phyloP scores from a whole-genome alignment of 805 yeast genomes.

The Cyberlindnera meyerae region DNA sequence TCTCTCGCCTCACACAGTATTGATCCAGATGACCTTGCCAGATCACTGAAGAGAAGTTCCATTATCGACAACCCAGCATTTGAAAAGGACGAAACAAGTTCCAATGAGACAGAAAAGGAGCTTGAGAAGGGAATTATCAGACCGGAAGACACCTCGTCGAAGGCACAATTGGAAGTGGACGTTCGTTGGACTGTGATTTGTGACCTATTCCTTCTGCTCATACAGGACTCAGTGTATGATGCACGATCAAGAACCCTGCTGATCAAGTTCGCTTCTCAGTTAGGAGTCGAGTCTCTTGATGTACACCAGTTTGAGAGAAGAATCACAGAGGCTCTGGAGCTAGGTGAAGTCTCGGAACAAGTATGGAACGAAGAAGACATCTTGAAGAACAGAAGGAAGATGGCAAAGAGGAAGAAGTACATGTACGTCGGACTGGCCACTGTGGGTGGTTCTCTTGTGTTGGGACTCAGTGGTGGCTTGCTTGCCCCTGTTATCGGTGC shows the following conservation, averaged over 20 bases:
- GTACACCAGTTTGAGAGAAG: constrained; percentile 85
- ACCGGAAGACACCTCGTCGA: constrained; percentile 22
- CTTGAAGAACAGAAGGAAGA: constrained; percentile 66
- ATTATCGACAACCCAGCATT: constrained; percentile 48
- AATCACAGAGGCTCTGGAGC: constrained; percentile 83
- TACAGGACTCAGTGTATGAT: constrained; percentile 85
- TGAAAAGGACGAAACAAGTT: constrained; percentile 7
- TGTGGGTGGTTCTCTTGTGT: constrained; percentile 88
- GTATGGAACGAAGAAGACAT: constrained; percentile 69
- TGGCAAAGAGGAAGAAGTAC: constrained; percentile 58
- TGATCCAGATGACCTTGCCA: constrained; percentile 63
- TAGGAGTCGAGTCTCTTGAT: constrained; percentile 61
- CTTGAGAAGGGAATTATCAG: constrained; percentile 3
- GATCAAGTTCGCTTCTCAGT: constrained; percentile 55
- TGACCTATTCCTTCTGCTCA: constrained; percentile 74
- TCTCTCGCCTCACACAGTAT: constrained; percentile 81
- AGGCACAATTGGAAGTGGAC: constrained; percentile 54
- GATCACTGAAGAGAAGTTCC: constrained; percentile 49
- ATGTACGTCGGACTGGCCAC: constrained; percentile 94
- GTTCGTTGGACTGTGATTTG: constrained; percentile 92
- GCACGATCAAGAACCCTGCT: constrained; percentile 82
- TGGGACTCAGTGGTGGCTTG: constrained; percentile 92
- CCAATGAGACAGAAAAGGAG: constrained; percentile 10
- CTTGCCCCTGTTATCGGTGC: constrained; percentile 98
- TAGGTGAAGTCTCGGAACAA: constrained; percentile 77